phyloP scores from a whole-genome alignment of 768 basidiomycete genomes.

The Termitomyces sp. region DNA sequence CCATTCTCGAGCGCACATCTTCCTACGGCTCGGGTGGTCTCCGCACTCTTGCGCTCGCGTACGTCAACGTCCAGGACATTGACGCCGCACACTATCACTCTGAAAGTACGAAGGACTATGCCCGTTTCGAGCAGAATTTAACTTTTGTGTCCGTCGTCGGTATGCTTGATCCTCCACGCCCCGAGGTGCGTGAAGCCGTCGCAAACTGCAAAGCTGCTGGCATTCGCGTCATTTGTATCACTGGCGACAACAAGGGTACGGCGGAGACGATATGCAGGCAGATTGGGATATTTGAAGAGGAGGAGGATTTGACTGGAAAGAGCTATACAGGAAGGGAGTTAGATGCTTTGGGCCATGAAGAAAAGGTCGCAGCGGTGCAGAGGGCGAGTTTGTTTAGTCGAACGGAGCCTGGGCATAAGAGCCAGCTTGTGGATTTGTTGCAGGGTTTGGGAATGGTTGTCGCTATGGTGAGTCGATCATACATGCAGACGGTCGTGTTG shows the following conservation, averaged over 20 bases:
- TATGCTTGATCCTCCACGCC: constrained; percentile 97
- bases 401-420: constrained; percentile 95
- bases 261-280: constrained; percentile 96
- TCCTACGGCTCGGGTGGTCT: constrained; percentile 80
- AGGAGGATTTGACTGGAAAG: constrained; percentile 91
- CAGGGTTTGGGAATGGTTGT: constrained; percentile 91
- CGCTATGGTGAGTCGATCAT: constrained; percentile 67
- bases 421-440: constrained; percentile 88
- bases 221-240: constrained; percentile 95
- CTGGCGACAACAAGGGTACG: constrained; percentile 96
- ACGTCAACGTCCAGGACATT: constrained; percentile 70
- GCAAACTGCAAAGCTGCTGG: constrained; percentile 91
- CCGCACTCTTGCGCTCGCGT: constrained; percentile 89
- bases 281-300: constrained; percentile 86
- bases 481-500: neutral
- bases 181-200: constrained; percentile 84
- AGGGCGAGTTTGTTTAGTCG: constrained; percentile 87
- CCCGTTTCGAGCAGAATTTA: constrained; percentile 86
- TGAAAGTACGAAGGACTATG: constrained; percentile 75
- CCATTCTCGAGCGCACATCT: constrained; percentile 61
- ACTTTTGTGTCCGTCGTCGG: constrained; percentile 95
- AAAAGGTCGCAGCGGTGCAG: constrained; percentile 86
- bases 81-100: constrained; percentile 81
- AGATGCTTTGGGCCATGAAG: constrained; percentile 72
- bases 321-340: constrained; percentile 94